These are phyloP conservation scores for Cucurbita moschata DNA, from an alignment of 306 rosid genomes.

Conservation along the genomic window DNA sequence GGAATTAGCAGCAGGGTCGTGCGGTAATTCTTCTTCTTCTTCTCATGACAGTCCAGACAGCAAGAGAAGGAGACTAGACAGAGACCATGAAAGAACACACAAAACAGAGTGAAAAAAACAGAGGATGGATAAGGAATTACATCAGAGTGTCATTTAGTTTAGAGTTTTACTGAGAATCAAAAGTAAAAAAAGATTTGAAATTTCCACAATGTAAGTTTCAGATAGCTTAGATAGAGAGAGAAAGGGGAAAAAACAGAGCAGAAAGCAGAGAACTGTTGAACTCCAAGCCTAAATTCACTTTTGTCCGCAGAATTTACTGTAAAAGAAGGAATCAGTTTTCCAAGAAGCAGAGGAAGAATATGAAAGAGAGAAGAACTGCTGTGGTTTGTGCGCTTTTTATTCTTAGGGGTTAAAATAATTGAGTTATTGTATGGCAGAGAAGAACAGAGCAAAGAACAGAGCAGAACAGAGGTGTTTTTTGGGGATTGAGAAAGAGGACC, in stretches of 20 bases:
- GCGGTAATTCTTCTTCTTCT: slow-evolving; percentile 27
- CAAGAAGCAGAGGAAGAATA: slow-evolving; percentile 7
- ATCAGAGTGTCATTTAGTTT: background rate
- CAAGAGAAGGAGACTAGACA: slow-evolving; percentile 28
- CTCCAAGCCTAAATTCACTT: background rate
- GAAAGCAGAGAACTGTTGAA: background rate
- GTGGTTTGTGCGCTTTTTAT: background rate
- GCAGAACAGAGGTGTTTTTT: background rate
- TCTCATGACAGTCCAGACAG: slow-evolving; percentile 19
- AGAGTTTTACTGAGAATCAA: background rate
- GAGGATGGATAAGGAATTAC: background rate
- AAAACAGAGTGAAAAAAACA: background rate
- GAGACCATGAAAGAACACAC: background rate
- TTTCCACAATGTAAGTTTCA: background rate
- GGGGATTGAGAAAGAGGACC: slow-evolving; percentile 8
- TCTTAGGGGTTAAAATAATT: background rate
- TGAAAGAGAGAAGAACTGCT: background rate
- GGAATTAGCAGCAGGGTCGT: slow-evolving; percentile 29
- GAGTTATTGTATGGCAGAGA: background rate
- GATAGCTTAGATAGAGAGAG: background rate
- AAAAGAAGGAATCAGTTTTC: background rate
- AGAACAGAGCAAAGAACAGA: background rate
- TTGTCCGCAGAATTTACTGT: background rate
- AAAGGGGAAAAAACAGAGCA: background rate
- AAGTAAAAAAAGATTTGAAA: background rate